A percentile compares a stretch with the other conserved stretches of the same genome.
phyloP scores from a whole-genome alignment of 495 filamentous ascomycete genomes.

The Aspergillus campestris region DNA sequence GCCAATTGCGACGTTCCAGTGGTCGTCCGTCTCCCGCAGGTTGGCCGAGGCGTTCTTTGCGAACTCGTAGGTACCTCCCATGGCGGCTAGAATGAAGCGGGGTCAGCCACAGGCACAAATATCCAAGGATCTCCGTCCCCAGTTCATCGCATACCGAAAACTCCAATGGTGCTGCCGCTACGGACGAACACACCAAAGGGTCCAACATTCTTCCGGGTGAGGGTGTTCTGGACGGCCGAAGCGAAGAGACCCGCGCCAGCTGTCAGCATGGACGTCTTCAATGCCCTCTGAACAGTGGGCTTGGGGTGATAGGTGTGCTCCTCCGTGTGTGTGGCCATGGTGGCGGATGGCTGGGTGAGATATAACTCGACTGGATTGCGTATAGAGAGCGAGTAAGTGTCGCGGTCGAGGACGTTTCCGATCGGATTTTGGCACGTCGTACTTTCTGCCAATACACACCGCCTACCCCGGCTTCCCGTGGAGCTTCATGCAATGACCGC shows the following conservation, averaged over 20 bases:
- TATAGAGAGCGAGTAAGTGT: constrained; percentile 6
- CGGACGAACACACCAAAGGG: constrained; percentile 68
- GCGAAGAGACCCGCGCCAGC: constrained; percentile 60
- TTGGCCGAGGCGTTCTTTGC: constrained; percentile 64
- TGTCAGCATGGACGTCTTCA: constrained; percentile 55
- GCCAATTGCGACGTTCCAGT: constrained; percentile 59
- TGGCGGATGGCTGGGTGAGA: constrained; percentile 21
- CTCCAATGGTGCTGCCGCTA: constrained; percentile 54
- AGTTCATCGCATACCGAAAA: constrained; percentile 47
- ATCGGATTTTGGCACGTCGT: constrained; percentile 23
- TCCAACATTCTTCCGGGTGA: constrained; percentile 70
- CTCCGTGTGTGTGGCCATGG: constrained; percentile 41
- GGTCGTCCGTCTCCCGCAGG: constrained; percentile 66
- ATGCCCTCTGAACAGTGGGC: constrained; percentile 63
- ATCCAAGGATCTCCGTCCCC: neutral
- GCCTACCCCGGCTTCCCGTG: constrained; percentile 13
- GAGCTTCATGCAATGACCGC: constrained; percentile 8
- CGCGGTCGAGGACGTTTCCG: constrained; percentile 16
- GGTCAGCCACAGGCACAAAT: constrained; percentile 11
- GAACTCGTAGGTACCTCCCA: constrained; percentile 75
- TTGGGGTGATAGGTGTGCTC: constrained; percentile 60
- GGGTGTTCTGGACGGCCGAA: constrained; percentile 76
- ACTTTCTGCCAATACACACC: constrained; percentile 26
- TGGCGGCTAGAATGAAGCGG: constrained; percentile 50
- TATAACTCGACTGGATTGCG: constrained; percentile 13